Conservation (phyloP, 2,329 filamentous ascomycete species). For the Camillea tinctor region DNA sequence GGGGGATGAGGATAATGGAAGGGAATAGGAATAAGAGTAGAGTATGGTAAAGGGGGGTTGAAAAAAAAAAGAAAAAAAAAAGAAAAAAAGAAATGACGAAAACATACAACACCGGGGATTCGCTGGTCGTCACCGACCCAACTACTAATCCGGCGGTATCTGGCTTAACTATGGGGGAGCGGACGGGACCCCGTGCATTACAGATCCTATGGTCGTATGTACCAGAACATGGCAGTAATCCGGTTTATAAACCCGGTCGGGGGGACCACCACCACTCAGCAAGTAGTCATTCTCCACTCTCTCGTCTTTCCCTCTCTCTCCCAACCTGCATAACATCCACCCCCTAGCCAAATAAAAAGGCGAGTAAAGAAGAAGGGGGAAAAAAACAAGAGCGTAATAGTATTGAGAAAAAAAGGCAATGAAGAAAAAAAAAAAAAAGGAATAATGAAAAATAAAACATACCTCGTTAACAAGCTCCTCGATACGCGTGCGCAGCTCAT, state of each 20-base stretch:
- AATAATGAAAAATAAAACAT: conserved; percentile 9
- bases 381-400: no score
- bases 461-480: conserved; percentile 61
- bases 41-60: background rate
- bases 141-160: conserved; percentile 33
- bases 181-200: conserved; percentile 33
- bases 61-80: background rate
- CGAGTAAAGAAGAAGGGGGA: background rate
- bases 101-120: conserved; percentile 36
- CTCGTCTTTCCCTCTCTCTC: no score
- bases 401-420: background rate
- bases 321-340: no score
- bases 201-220: conserved; percentile 34
- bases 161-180: conserved; percentile 34
- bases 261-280: background rate
- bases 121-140: conserved; percentile 36
- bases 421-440: conserved; percentile 1
- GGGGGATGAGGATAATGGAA: background rate
- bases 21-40: background rate
- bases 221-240: background rate
- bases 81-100: conserved; percentile 3
- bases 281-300: no score
- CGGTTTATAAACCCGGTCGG: conserved; percentile 15
- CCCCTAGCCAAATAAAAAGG: background rate
- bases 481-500: conserved; percentile 58